Evolutionary conservation across 257 asterid genomes (phyloP).

Genomic region (Mitragyna speciosa): DNA sequence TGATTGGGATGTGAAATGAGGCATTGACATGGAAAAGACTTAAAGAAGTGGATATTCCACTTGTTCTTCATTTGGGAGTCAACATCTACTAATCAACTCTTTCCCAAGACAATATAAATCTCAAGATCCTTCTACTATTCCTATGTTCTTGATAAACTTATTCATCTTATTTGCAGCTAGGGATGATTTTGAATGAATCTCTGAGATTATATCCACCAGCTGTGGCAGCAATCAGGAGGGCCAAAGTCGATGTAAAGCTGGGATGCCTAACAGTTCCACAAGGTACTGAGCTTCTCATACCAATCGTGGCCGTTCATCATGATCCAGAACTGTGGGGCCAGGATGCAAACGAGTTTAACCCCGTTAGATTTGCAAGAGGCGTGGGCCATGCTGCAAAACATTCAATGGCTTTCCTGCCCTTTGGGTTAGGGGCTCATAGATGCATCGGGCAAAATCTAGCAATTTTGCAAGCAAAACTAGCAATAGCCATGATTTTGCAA

Average conservation of each 20-base stretch:
- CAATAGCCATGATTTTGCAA: constrained; percentile 68
- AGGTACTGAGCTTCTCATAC: constrained; percentile 74
- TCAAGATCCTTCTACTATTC: not conserved
- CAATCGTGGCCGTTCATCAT: constrained; percentile 82
- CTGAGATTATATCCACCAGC: constrained; percentile 88
- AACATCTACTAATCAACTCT: too few species aligned
- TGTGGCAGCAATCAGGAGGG: constrained; percentile 68
- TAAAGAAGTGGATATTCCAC: too few species aligned
- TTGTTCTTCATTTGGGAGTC: too few species aligned
- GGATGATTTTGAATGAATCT: constrained; percentile 77
- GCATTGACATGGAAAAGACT: too few species aligned
- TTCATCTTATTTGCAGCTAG: constrained; percentile 48
- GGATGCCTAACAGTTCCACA: constrained; percentile 55
- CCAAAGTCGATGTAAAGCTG: constrained; percentile 50
- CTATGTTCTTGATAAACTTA: not conserved
- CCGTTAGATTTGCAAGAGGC: constrained; percentile 68
- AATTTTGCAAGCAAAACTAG: constrained; percentile 69
- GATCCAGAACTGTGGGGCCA: constrained; percentile 73
- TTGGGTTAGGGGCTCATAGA: constrained; percentile 77
- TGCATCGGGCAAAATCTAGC: constrained; percentile 92
- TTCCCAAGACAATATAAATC: too few species aligned
- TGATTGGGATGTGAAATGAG: too few species aligned
- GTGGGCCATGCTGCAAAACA: constrained; percentile 66
- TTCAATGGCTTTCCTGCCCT: constrained; percentile 82
- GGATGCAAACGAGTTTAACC: constrained; percentile 79